Evolutionary conservation across 495 filamentous ascomycete species (phyloP), one percentile per base, ranked within the genome.

Genomic region (Talaromyces nanjingensis): DNA sequence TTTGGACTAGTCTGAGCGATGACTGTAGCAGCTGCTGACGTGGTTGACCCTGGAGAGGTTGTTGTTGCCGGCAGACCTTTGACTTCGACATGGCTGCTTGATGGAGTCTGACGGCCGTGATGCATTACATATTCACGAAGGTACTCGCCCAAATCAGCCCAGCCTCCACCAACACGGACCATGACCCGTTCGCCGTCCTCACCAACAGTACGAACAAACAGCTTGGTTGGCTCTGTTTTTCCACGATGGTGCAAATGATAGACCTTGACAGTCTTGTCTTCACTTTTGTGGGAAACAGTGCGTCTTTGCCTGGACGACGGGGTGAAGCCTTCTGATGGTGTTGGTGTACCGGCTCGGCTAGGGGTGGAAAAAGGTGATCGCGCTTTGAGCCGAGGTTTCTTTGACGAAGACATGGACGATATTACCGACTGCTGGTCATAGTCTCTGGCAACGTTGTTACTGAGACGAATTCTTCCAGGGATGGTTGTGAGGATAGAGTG

Each of bases 161-260:
- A 98, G 39, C 94, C 94, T 64, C 94, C 94, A 16, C 94, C 94
- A 22, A 98, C 91, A 62, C 94, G 89, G 8, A 97, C 96, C 92
- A 98, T 97, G 53, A 98, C 92, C 29, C 94, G 86, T 72, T 96
- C 91, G n/a, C 89, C 88, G 31, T 85, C 81, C 72, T 96, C 91
- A 39, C 94, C 94, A 1, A 98, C 92, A 14, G 91, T 86, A 1
- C 94, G 89, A 27, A 98, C 91, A 70, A 93, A 94, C 2, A 98
- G 83, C 73, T 96, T 97, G 66, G 94, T 92, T 0, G 94, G 94
- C 27, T 88, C 83, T 64, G 92, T 85, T 53, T 90, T 90, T 6
- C 88, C 90, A 47, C 85, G 83, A 37, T 92, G 88, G n/a, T 91
- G 89, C 24, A 98, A 84, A 75, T 98, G 93, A 67, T 97, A 98